Percentiles rank a stretch among this genome's conserved stretches.
These are phyloP conservation scores for Paramecium sexaurelia DNA, from an alignment of 73 alveolate genomes.

Conservation along the genomic window DNA sequence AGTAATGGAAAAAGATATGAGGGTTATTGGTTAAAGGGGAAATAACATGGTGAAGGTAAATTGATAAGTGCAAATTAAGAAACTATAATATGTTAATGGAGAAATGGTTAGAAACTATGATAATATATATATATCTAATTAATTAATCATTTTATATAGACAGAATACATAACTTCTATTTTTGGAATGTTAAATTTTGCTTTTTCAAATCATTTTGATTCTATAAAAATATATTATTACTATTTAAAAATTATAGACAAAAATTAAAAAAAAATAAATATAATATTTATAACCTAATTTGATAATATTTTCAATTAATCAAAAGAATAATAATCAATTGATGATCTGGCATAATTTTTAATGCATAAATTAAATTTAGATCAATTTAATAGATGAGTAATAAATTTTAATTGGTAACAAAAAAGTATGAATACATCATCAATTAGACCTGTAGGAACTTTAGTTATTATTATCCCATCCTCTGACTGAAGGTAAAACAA, in stretches of 20 bases:
- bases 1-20: not conserved
- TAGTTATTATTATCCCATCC: conserved; percentile 37
- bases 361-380: too few species aligned
- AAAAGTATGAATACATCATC: not conserved
- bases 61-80: conserved; percentile 43
- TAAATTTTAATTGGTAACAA: not conserved
- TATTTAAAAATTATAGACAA: not conserved
- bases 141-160: not conserved
- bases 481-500: conserved; percentile 20
- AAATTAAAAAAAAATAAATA: not conserved
- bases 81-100: conserved; percentile 49
- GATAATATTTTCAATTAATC: not conserved
- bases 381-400: too few species aligned
- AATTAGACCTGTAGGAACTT: conserved; percentile 2
- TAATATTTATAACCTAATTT: not conserved
- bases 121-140: not conserved
- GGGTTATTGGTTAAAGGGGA: conserved; percentile 60
- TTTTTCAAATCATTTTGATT: too few species aligned
- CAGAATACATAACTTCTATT: not conserved
- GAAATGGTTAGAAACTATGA: conserved; percentile 29
- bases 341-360: too few species aligned
- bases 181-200: not conserved
- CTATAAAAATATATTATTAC: too few species aligned
- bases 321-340: not conserved
- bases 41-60: conserved; percentile 48